A percentile compares a stretch with the other conserved stretches of the same genome.
phyloP scores from a whole-genome alignment of 2,329 filamentous ascomycete genomes.

The Aaosphaeria pasadenensis region DNA sequence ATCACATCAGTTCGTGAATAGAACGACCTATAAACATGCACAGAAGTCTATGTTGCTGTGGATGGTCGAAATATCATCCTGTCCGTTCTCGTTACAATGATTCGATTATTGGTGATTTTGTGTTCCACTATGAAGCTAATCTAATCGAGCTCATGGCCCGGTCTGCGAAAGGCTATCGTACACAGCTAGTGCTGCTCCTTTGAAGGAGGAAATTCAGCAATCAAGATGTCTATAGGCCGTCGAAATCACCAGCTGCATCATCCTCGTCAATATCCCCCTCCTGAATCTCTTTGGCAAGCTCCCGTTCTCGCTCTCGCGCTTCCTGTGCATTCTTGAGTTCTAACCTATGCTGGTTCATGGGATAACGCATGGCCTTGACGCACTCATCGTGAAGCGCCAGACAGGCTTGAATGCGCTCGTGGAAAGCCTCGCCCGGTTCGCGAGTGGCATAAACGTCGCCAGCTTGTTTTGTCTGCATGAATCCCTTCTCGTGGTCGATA shows the following conservation, averaged over 20 bases:
- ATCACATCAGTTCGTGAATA: no score
- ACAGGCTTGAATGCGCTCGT: constrained; percentile 91
- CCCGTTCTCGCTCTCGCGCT: constrained; percentile 91
- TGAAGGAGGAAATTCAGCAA: no score
- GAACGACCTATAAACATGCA: no score
- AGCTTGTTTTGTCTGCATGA: constrained; percentile 97
- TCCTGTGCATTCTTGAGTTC: constrained; percentile 98
- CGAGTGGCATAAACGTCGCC: constrained; percentile 94
- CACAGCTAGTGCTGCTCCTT: constrained; percentile 3
- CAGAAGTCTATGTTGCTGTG: no score
- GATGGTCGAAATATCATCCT: no score
- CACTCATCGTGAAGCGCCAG: constrained; percentile 93
- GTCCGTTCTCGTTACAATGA: no score
- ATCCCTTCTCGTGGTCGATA: constrained; percentile 88
- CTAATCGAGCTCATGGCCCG: no score
- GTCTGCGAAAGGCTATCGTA: constrained; percentile 7
- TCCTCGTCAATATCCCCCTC: constrained; percentile 97
- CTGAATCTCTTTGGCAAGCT: constrained; percentile 98
- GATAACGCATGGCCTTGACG: constrained; percentile 99
- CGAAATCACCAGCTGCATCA: constrained; percentile 92
- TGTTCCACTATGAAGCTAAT: neutral
- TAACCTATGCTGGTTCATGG: constrained; percentile 97
- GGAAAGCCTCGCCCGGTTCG: constrained; percentile 95
- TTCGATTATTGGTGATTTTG: neutral
- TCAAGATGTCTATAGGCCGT: constrained; percentile 65